Conservation (phyloP, 1,139 yeast species). For the Debaryomycetaceae sp. region DNA sequence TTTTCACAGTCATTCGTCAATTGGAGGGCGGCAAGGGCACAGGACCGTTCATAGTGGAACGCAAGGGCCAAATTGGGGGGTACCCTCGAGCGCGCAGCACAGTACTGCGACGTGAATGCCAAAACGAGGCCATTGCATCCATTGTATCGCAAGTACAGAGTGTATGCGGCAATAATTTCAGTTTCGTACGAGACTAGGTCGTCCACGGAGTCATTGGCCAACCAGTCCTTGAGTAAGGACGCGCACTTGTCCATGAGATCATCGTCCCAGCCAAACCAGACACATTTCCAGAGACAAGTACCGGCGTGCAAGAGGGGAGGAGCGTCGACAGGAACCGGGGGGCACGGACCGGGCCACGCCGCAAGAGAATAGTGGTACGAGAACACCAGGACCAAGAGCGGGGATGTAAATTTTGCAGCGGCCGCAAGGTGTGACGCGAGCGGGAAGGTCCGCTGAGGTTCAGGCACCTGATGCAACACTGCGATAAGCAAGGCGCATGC, state of each 20-base stretch:
- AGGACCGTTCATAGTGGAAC: slow-evolving; percentile 8
- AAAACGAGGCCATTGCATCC: slow-evolving; percentile 19
- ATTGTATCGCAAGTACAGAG: slow-evolving; percentile 26
- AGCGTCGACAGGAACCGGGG: not conserved
- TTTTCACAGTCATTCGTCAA: slow-evolving; percentile 7
- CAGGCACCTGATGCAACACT: no score
- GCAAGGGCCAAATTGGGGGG: slow-evolving; percentile 4
- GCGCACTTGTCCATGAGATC: slow-evolving; percentile 7
- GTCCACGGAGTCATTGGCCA: slow-evolving; percentile 1
- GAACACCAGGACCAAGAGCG: no score
- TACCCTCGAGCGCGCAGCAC: not conserved
- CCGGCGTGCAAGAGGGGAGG: slow-evolving; percentile 10
- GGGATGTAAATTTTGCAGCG: no score
- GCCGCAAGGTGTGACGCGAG: no score
- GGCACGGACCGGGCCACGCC: no score
- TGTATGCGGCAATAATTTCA: slow-evolving; percentile 18
- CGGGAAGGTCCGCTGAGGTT: no score
- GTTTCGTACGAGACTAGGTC: slow-evolving; percentile 11
- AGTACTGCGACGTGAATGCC: slow-evolving; percentile 8
- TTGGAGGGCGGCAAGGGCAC: slow-evolving; percentile 6
- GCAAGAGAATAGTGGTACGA: no score
- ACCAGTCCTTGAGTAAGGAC: slow-evolving; percentile 5
- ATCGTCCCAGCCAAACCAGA: slow-evolving; percentile 13
- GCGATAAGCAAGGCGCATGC: no score
- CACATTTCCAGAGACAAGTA: slow-evolving; percentile 10